Evolutionary conservation across 225 moss, liverwort and hornwort species (phyloP).

Genomic region (Climacium dendroides): DNA sequence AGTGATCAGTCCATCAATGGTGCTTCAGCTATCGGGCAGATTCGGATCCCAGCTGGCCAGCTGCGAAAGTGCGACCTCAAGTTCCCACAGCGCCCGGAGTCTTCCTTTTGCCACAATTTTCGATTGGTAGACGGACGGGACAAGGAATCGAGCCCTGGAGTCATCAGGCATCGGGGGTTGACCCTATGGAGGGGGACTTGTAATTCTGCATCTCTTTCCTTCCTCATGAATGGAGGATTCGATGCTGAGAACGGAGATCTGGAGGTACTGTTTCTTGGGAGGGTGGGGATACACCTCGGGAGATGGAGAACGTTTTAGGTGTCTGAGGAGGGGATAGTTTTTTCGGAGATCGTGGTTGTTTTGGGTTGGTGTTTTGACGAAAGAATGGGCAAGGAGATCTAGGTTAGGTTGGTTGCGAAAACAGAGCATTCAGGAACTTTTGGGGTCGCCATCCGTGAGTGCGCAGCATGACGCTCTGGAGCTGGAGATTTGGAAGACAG

Average conservation of each 20-base stretch:
- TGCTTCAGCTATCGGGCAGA: background rate
- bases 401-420: background rate
- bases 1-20: background rate
- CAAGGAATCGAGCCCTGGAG: background rate
- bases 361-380: background rate
- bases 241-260: background rate
- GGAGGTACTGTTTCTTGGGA: background rate
- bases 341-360: background rate
- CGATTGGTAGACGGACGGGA: background rate
- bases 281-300: background rate
- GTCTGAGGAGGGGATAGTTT: background rate
- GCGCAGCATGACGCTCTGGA: conserved; percentile 19
- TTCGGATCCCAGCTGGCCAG: background rate
- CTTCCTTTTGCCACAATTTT: background rate
- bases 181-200: background rate
- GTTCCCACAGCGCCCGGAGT: background rate
- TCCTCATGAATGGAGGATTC: background rate
- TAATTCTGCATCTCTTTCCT: background rate
- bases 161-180: background rate
- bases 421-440: background rate
- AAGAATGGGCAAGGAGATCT: background rate
- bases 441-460: background rate
- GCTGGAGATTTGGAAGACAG: conserved; percentile 18
- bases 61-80: background rate
- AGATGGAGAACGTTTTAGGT: background rate